These are phyloP conservation scores for Corynespora cassiicola DNA, from an alignment of 2,329 filamentous ascomycete species.

Conservation along the genomic window DNA sequence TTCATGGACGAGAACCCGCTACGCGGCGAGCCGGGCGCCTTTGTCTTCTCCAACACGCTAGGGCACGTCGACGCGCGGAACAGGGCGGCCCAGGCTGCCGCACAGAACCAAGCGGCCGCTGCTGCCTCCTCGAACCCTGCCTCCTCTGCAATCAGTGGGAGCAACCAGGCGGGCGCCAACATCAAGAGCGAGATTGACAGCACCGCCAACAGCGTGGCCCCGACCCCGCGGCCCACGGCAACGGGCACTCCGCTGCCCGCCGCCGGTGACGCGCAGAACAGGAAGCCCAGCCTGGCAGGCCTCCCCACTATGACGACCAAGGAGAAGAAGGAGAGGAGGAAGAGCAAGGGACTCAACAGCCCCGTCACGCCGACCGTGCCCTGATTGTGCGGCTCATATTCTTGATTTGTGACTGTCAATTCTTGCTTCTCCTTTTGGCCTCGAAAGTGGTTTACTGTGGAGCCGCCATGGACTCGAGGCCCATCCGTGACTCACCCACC, in stretches of 20 bases:
- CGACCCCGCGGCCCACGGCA: conserved; percentile 32
- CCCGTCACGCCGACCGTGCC: conserved; percentile 37
- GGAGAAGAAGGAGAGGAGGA: conserved; percentile 43
- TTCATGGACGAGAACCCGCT: conserved; percentile 70
- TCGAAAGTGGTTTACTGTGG: too few species aligned
- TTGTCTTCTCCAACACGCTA: conserved; percentile 60
- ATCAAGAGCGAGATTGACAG: conserved; percentile 31
- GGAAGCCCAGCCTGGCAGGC: conserved; percentile 27
- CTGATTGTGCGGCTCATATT: conserved; percentile 1
- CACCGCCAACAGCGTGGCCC: conserved; percentile 31
- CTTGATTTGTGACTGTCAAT: too few species aligned
- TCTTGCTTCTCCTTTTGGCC: not conserved
- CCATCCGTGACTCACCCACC: too few species aligned
- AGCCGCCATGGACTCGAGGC: too few species aligned
- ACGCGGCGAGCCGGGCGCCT: conserved; percentile 67
- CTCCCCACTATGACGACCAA: too few species aligned
- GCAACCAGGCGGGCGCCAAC: conserved; percentile 2
- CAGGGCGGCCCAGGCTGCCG: conserved; percentile 24
- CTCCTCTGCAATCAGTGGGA: conserved; percentile 8
- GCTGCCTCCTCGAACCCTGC: conserved; percentile 30
- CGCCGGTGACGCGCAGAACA: conserved; percentile 10
- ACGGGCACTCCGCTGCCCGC: conserved; percentile 11
- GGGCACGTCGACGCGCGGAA: conserved; percentile 50
- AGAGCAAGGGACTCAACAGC: conserved; percentile 44
- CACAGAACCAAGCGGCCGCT: conserved; percentile 13